Evolutionary conservation across 352 stramenopile species (phyloP), one percentile per base, ranked within the genome.

Genomic region (Thraustochytrium striatum): DNA sequence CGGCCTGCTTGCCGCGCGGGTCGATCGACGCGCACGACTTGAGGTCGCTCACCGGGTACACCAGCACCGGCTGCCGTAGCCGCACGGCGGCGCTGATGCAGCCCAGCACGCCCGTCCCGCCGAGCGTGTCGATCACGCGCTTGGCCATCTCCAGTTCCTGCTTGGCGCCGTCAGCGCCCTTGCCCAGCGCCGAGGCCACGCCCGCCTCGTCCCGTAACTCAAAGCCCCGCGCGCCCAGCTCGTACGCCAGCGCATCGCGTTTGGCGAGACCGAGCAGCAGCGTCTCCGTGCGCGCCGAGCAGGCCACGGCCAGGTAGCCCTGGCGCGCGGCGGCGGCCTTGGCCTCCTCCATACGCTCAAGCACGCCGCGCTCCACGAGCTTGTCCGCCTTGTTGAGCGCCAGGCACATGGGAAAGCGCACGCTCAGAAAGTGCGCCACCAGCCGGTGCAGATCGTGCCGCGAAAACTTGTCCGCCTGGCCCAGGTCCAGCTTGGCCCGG

Each of bases 401-500:
- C 16, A 82, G 35, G 30, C 69, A 69, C 52, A 82, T 82, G 30
- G 75, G 75, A 35, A 82, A 82, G 38, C 75, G 65, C 32, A 82
- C 35, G 32, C 53, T 55, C 5, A 82, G 47, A 36, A 82, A 82
- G 69, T 72, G 53, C 44, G 75, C 75, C 13, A 82, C 58, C 3
- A 82, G 44, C 7, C 53, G 65, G 35, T 82, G 75, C 25, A 82
- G 44, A 47, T 79, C 75, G 28, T 25, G 30, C 7, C 28, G 35
- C 41, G 62, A 81, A 62, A 62, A 82, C 5, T 9, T 2, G 1
- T 52, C 19, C 13, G 53, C 58, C 8, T 3, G 11, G 3, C 28
- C 30, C 13, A 50, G 44, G 28, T 82, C 75, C 0, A 80, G 55
- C 30, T 79, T 61, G 28, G 28, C 38, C 13, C 52, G 61, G 21